phyloP scores from a whole-genome alignment of 2,329 filamentous ascomycete genomes.

The Zymoseptoria passerinii region DNA sequence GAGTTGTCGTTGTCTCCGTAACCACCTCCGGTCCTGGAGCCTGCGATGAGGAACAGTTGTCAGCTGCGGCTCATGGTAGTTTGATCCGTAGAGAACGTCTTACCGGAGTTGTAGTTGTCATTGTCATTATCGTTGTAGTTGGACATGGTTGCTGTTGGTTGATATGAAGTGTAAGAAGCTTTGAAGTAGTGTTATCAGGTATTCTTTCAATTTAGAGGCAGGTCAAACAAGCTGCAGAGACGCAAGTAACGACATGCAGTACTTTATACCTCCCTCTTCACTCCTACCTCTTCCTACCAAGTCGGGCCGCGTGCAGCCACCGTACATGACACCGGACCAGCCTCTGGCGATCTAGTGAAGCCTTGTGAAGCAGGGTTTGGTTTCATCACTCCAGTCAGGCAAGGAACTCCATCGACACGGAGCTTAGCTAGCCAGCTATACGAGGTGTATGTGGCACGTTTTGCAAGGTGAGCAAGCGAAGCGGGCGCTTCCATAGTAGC shows the following conservation, averaged over 20 bases:
- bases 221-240: background rate
- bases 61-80: background rate
- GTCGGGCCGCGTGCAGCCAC: background rate
- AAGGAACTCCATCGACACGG: background rate
- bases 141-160: conserved; percentile 9
- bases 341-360: background rate
- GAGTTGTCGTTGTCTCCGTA: conserved; percentile 3
- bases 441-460: background rate
- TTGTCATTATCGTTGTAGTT: conserved; percentile 5
- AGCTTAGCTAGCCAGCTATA: background rate
- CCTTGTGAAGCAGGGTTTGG: background rate
- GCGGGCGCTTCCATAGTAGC: background rate
- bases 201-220: background rate
- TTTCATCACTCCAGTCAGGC: background rate
- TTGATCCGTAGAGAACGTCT: background rate
- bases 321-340: background rate
- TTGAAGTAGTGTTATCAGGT: background rate
- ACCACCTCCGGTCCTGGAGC: conserved; percentile 4
- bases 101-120: conserved; percentile 7
- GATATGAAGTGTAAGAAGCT: background rate
- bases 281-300: background rate
- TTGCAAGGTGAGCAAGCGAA: background rate
- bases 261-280: background rate
- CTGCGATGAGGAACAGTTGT: conserved; percentile 6
- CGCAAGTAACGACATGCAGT: background rate